phyloP scores from a whole-genome alignment of 352 stramenopile species.

The Pythium rishiriense region DNA sequence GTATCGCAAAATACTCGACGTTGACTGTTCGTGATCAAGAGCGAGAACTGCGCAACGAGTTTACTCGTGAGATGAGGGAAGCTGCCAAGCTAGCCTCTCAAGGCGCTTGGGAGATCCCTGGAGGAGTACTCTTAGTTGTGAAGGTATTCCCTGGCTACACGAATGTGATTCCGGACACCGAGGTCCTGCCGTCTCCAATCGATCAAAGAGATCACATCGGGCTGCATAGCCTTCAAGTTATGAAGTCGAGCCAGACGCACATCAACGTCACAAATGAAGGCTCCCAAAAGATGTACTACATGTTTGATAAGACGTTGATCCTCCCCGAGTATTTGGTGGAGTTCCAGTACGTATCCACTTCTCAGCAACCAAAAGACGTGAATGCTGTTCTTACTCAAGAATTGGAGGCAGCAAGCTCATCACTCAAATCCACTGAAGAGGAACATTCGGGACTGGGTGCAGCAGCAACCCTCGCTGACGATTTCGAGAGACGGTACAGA shows the following conservation, averaged over 20 bases:
- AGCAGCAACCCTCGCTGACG: conserved; percentile 36
- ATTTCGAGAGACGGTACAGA: conserved; percentile 68
- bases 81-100: conserved; percentile 35
- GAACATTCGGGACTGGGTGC: conserved; percentile 37
- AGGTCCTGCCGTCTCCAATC: conserved; percentile 23
- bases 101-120: conserved; percentile 52
- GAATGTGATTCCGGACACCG: conserved; percentile 33
- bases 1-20: conserved; percentile 21
- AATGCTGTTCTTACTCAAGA: conserved; percentile 1
- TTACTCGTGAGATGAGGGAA: conserved; percentile 43
- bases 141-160: conserved; percentile 86
- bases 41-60: conserved; percentile 13
- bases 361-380: not conserved
- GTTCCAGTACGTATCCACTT: conserved; percentile 54
- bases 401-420: not conserved
- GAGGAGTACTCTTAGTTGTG: conserved; percentile 62
- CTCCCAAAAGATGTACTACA: conserved; percentile 71
- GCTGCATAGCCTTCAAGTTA: conserved; percentile 60
- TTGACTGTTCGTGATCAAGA: conserved; percentile 29
- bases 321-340: conserved; percentile 88
- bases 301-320: conserved; percentile 78
- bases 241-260: conserved; percentile 10
- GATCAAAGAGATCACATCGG: conserved; percentile 38
- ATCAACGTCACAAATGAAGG: conserved; percentile 5
- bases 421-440: conserved; percentile 4